phyloP scores from a whole-genome alignment of 2,329 filamentous ascomycete genomes.

The Endoconidiophora polonica region DNA sequence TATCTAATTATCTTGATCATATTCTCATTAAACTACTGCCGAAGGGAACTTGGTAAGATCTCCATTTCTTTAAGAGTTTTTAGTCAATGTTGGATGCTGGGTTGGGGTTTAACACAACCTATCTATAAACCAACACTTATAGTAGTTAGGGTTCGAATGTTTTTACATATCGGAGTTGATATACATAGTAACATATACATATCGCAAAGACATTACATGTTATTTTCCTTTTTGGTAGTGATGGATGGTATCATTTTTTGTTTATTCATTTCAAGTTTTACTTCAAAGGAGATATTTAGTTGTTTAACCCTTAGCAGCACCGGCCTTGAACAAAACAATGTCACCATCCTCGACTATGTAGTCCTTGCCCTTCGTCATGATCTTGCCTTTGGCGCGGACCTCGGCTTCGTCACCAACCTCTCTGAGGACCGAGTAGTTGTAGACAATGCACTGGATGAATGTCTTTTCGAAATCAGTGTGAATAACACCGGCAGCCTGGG shows the following conservation, averaged over 20 bases:
- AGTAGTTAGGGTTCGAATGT: too few species aligned
- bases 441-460: constrained; percentile 91
- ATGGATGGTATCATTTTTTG: constrained; percentile 10
- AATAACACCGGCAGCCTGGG: constrained; percentile 91
- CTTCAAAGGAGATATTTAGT: not conserved
- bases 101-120: too few species aligned
- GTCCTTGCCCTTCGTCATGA: constrained; percentile 98
- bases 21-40: too few species aligned
- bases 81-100: too few species aligned
- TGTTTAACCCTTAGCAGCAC: constrained; percentile 54
- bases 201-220: not conserved
- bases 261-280: constrained; percentile 4
- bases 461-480: constrained; percentile 99
- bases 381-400: constrained; percentile 85
- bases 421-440: constrained; percentile 68
- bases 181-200: not conserved
- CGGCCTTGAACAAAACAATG: constrained; percentile 75
- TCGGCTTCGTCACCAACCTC: constrained; percentile 78
- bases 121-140: too few species aligned
- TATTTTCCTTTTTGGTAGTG: not conserved
- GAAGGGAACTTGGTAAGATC: too few species aligned
- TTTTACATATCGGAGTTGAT: not conserved
- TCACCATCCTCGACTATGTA: constrained; percentile 79
- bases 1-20: too few species aligned
- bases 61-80: too few species aligned